Base-by-base conservation (phyloP, 129 eudicot species). In the Tagetes patula region DNA sequence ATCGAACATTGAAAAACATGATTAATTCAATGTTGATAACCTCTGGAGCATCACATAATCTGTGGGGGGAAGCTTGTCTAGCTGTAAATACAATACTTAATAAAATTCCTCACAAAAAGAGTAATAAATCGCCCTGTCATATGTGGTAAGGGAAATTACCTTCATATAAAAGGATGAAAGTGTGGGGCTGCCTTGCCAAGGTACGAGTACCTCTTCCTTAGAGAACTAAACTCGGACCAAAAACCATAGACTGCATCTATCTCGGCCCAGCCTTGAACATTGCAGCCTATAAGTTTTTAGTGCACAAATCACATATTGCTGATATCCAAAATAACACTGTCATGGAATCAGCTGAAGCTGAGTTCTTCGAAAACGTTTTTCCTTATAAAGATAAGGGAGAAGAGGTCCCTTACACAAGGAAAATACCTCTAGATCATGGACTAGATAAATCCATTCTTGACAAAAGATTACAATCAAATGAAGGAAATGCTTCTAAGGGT, bases 171-270 rank as follows among this genome's bases (percentile, higher is more conserved):
- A 20, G 27, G 27, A 20, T 20, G 27, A 20, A 20, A 20, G 27
- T 41, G 38, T 65, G 70, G 70, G 52, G 38, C 41, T 20, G 38
- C 7, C n/a, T 65, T 65, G 70, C 14, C 0, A 65, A 65, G 48
- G 69, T 65, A 3, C 52, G 20, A 41, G 50, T 65, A 65, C 20
- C 50, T 42, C 36, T 41, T 1, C 52, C 70, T 0, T 14, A 65
- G 30, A 65, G 70, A n/a, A 65, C 52, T 12, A 65, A 65, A 8
- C 52, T 65, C 41, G 37, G 37, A 20, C 27, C 27, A 20, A 65
- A 65, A 41, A 20, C 3, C 1, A 6, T 6, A 2, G 49, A 41
- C 7, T 65, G 37, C 7, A 2, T 65, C 2, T 41, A 41, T 13
- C 32, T 63, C 39, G 52, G 38, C n/a, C 68, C 48, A 3, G 56